Evolutionary conservation across 495 filamentous ascomycete species (phyloP), one percentile per base, ranked within the genome.

Genomic region (Annulohypoxylon moriforme): DNA sequence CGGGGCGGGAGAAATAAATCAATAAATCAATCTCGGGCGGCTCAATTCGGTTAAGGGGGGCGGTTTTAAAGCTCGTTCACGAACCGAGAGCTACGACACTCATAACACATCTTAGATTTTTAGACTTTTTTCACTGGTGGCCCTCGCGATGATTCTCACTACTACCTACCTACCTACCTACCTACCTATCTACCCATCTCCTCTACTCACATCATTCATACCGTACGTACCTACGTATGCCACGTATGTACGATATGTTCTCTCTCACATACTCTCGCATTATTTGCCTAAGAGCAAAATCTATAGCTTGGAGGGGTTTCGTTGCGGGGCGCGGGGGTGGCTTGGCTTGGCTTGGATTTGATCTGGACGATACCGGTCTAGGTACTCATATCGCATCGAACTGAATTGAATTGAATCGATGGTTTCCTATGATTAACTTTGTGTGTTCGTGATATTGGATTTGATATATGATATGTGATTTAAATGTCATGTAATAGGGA

Each of bases 111-210:
- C n/a, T 14, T 13, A 40, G 14, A 14, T 53, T 59, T 31, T 11
- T 65, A 65, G 61, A 68, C 50, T 53, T 65, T 68, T 55, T 64
- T n/a, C n/a, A 13, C 47, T 50, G n/a, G 58, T 29, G 20, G 34
- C 29, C 16, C 47, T n/a, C 47, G 36, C 61, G 13, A 68, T 40
- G 46, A 61, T 57, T 1, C 18, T 44, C 40, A 3, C 6, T 9
- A 20, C n/a, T 40, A n/a, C n/a, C 33, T 36, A 36, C 33, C 33
- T 36, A 11, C 9, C 9, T 36, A 11, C 33, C 33, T 36, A 36
- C 33, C 13, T 40, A n/a, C 11, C 11, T 40, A n/a, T 14, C 36
- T 40, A 29, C n/a, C 33, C 13, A 36, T 40, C 36, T 44, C n/a
- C 20, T n/a, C 20, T 8, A 4, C 50, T 18, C 50, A n/a, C 50